Conservation (phyloP, 768 basidiomycete genomes). For the Trametes villosa region DNA sequence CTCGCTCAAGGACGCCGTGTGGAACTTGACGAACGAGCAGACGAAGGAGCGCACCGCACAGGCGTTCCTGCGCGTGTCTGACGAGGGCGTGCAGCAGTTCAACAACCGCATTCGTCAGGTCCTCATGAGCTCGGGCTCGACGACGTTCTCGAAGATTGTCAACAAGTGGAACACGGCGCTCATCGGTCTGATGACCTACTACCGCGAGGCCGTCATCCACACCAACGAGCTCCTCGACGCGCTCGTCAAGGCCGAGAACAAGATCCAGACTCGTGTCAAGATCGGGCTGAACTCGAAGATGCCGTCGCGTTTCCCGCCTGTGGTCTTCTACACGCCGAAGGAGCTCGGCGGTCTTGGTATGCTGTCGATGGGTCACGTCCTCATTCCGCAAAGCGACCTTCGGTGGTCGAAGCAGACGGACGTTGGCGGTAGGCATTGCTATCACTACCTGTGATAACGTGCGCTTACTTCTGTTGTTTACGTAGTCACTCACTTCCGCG, state of each 20-base stretch:
- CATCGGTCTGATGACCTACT: slow-evolving; percentile 97
- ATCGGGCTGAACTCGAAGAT: slow-evolving; percentile 99
- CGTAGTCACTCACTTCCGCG: slow-evolving; percentile 95
- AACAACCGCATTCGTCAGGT: slow-evolving; percentile 97
- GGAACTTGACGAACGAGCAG: slow-evolving; percentile 97
- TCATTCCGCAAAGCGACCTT: slow-evolving; percentile 97
- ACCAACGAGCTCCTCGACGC: slow-evolving; percentile 96
- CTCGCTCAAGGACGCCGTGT: slow-evolving; percentile 93
- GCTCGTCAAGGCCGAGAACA: slow-evolving; percentile 98
- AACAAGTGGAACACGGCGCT: slow-evolving; percentile 98
- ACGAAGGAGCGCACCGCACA: slow-evolving; percentile 98
- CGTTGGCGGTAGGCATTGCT: slow-evolving; percentile 66
- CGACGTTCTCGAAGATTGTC: slow-evolving; percentile 98
- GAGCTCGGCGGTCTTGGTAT: slow-evolving; percentile 98
- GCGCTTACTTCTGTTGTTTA: slow-evolving; percentile 5
- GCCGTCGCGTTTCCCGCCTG: slow-evolving; percentile 98
- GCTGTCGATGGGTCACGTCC: slow-evolving; percentile 99
- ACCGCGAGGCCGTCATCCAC: slow-evolving; percentile 96
- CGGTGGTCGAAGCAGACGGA: slow-evolving; percentile 99
- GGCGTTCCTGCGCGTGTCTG: slow-evolving; percentile 96
- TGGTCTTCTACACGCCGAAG: slow-evolving; percentile 96
- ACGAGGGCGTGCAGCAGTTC: slow-evolving; percentile 97
- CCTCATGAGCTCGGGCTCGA: slow-evolving; percentile 97
- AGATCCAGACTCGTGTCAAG: slow-evolving; percentile 99
- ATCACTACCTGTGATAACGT: not conserved